phyloP scores from a whole-genome alignment of 129 eudicot genomes.

The Deinandra increscens region DNA sequence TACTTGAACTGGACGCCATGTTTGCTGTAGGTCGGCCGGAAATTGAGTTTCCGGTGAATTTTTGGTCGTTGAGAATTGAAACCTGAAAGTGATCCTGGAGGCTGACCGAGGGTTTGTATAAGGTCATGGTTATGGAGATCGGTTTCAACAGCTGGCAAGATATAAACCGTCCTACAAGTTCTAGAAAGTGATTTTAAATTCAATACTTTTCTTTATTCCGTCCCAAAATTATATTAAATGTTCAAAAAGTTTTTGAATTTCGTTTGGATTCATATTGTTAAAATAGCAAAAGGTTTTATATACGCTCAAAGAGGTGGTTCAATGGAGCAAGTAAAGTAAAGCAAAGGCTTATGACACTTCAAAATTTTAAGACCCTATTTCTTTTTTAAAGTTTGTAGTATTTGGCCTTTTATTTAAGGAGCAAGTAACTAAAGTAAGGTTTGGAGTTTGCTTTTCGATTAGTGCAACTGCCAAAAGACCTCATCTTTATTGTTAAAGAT shows the following conservation, averaged over 20 bases:
- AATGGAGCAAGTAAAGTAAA: too few relatives aligned
- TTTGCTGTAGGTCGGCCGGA: not conserved
- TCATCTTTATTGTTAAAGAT: too few relatives aligned
- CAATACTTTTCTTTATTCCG: not conserved
- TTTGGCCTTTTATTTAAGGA: too few relatives aligned
- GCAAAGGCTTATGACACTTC: too few relatives aligned
- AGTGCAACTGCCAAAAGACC: too few relatives aligned
- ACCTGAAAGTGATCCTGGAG: not conserved
- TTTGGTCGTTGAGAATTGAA: not conserved
- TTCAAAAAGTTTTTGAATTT: not conserved
- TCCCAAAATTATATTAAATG: not conserved
- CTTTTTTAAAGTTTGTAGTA: too few relatives aligned
- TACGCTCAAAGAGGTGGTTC: too few relatives aligned
- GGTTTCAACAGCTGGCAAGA: not conserved
- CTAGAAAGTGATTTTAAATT: not conserved
- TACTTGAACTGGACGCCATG: slow-evolving; percentile 40
- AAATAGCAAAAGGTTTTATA: too few relatives aligned
- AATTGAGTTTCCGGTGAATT: not conserved
- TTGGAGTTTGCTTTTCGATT: too few relatives aligned
- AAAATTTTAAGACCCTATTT: too few relatives aligned
- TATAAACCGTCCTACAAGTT: not conserved
- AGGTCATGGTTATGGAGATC: not conserved
- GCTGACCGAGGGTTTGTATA: slow-evolving; percentile 2
- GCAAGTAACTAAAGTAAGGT: too few relatives aligned
- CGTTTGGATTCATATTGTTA: too few relatives aligned